Conservation (phyloP, 768 basidiomycete species). For the Hysterangium stoloniferum region DNA sequence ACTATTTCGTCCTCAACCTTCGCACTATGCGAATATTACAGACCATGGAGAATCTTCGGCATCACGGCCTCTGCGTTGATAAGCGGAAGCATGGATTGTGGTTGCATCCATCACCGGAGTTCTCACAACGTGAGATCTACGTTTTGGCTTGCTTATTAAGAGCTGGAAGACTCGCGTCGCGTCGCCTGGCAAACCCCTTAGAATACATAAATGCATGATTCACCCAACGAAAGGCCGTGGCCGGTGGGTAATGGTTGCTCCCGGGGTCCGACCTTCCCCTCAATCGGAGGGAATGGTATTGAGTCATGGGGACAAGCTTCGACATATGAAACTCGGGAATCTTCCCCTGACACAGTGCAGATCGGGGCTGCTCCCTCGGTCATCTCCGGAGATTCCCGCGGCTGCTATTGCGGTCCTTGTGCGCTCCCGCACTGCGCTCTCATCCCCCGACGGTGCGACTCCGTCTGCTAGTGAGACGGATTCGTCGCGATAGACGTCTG, state of each 20-base stretch:
- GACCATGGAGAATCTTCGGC: constrained; percentile 74
- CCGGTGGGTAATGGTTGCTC: constrained; percentile 83
- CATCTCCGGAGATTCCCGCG: no score
- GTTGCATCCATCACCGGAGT: constrained; percentile 82
- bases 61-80: constrained; percentile 84
- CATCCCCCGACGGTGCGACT: no score
- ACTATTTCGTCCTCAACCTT: constrained; percentile 71
- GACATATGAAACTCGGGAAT: no score
- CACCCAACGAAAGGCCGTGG: constrained; percentile 87
- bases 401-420: no score
- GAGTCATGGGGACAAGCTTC: no score
- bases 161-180: constrained; percentile 70
- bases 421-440: no score
- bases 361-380: no score
- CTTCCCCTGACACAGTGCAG: no score
- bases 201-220: constrained; percentile 66
- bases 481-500: no score
- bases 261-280: constrained; percentile 34
- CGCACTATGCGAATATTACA: constrained; percentile 75
- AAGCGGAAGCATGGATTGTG: constrained; percentile 82
- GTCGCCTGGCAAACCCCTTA: constrained; percentile 43
- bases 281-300: no score
- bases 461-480: no score
- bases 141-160: constrained; percentile 83
- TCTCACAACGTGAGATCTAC: constrained; percentile 88